A percentile compares a stretch with the other conserved stretches of the same genome.
Conservation (phyloP, 2,329 filamentous ascomycete genomes). For the Colletotrichum lindemuthianum region DNA sequence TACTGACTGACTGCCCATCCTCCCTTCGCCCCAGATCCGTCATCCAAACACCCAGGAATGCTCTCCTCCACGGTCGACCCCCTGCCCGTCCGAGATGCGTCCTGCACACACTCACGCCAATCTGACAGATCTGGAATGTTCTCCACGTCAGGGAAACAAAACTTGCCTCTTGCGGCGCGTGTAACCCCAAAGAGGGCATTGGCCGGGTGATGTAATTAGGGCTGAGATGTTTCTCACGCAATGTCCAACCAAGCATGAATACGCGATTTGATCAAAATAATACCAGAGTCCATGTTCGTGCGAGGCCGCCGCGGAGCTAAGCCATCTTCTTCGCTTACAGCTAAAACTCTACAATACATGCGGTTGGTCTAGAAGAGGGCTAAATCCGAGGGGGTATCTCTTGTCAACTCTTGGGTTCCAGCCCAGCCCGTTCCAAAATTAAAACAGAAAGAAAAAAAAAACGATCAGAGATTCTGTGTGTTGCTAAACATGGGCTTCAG, state of each 20-base stretch:
- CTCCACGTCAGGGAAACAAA: slow-evolving; percentile 16
- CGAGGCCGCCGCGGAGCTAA: slow-evolving; percentile 25
- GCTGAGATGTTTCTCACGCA: not conserved
- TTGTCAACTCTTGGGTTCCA: slow-evolving; percentile 31
- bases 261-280: not conserved
- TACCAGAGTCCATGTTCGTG: not conserved
- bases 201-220: not conserved
- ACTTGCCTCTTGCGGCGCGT: too few species aligned
- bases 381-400: slow-evolving; percentile 34
- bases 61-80: slow-evolving; percentile 7
- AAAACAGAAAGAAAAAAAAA: not conserved
- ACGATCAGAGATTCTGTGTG: not conserved
- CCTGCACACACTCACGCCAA: slow-evolving; percentile 31
- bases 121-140: slow-evolving; percentile 27
- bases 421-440: slow-evolving; percentile 25
- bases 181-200: too few species aligned
- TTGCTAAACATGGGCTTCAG: slow-evolving; percentile 7
- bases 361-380: slow-evolving; percentile 25
- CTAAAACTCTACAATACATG: slow-evolving; percentile 26
- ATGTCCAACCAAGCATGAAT: too few species aligned
- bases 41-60: slow-evolving; percentile 20
- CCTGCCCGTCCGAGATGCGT: slow-evolving; percentile 31
- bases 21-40: not conserved
- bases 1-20: too few species aligned
- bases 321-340: slow-evolving; percentile 3